phyloP scores from a whole-genome alignment of 345 rosid genomes.

The Salix caprea region DNA sequence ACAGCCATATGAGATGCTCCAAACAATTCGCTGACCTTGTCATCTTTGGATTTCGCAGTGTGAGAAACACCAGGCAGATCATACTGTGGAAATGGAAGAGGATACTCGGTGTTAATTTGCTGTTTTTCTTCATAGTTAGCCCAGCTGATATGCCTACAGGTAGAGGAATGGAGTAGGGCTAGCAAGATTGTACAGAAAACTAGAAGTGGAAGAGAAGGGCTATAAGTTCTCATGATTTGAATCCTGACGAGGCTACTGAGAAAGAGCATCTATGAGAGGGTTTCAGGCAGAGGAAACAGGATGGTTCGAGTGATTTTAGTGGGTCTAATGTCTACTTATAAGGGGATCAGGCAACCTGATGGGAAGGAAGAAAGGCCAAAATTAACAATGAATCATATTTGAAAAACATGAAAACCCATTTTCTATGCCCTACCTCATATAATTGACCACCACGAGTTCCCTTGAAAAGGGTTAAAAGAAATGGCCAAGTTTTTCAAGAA shows the following conservation, averaged over 20 bases:
- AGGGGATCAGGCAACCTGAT: neutral
- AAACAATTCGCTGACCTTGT: constrained; percentile 10
- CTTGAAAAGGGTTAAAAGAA: neutral
- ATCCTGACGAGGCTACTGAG: neutral
- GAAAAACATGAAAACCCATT: neutral
- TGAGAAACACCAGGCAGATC: constrained; percentile 7
- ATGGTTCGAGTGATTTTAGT: neutral
- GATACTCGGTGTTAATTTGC: neutral
- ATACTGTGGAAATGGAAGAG: constrained; percentile 13
- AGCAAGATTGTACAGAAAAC: constrained; percentile 15
- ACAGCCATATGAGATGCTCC: constrained; percentile 25
- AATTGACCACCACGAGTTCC: neutral
- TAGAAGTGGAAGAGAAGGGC: constrained; percentile 16
- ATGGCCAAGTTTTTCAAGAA: neutral
- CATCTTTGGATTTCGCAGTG: neutral
- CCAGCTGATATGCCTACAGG: constrained; percentile 19
- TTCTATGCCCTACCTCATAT: neutral
- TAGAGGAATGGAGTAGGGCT: constrained; percentile 17
- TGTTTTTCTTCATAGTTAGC: constrained; percentile 10
- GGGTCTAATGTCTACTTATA: constrained; percentile 5
- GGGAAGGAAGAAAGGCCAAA: neutral
- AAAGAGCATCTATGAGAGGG: neutral
- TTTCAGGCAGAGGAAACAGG: neutral
- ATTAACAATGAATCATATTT: neutral
- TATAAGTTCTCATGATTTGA: constrained; percentile 17